Conservation (phyloP, 2,329 filamentous ascomycete genomes). For the Neonectria faginata region DNA sequence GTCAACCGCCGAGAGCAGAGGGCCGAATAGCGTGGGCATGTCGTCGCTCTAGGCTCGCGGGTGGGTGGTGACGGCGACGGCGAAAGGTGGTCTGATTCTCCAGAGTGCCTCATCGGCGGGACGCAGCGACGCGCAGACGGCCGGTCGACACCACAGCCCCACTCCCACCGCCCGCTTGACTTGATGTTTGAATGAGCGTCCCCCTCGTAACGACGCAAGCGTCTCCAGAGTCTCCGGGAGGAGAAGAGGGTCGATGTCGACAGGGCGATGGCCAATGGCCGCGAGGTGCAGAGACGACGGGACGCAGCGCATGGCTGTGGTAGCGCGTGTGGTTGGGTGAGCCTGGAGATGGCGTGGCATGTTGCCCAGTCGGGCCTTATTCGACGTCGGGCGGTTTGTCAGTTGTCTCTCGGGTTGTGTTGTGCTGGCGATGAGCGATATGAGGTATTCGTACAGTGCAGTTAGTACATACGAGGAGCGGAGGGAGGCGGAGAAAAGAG, state of each 20-base stretch:
- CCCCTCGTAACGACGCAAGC: slow-evolving; percentile 13
- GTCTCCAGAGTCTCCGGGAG: not conserved
- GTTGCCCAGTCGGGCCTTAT: slow-evolving; percentile 26
- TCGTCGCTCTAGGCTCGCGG: slow-evolving; percentile 4
- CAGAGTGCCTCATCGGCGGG: slow-evolving; percentile 24
- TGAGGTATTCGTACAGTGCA: not conserved
- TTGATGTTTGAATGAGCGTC: slow-evolving; percentile 18
- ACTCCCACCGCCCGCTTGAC: slow-evolving; percentile 20
- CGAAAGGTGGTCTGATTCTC: slow-evolving; percentile 36
- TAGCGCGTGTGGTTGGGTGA: slow-evolving; percentile 36
- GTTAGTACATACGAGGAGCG: too few species aligned
- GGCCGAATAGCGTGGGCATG: slow-evolving; percentile 23
- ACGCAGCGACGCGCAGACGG: slow-evolving; percentile 9
- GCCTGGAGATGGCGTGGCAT: slow-evolving; percentile 22
- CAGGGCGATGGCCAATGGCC: not conserved
- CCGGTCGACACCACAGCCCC: slow-evolving; percentile 27
- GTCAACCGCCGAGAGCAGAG: slow-evolving; percentile 14
- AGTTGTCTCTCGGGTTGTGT: not conserved
- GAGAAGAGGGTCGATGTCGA: slow-evolving; percentile 5
- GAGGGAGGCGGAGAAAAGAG: not conserved
- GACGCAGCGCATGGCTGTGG: slow-evolving; percentile 28
- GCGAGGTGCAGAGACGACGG: slow-evolving; percentile 10
- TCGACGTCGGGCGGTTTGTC: slow-evolving; percentile 8
- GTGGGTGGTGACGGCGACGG: slow-evolving; percentile 29
- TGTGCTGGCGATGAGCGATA: not conserved